Evolutionary conservation across 768 basidiomycete species (phyloP).

Genomic region (Atractiella rhizophila): DNA sequence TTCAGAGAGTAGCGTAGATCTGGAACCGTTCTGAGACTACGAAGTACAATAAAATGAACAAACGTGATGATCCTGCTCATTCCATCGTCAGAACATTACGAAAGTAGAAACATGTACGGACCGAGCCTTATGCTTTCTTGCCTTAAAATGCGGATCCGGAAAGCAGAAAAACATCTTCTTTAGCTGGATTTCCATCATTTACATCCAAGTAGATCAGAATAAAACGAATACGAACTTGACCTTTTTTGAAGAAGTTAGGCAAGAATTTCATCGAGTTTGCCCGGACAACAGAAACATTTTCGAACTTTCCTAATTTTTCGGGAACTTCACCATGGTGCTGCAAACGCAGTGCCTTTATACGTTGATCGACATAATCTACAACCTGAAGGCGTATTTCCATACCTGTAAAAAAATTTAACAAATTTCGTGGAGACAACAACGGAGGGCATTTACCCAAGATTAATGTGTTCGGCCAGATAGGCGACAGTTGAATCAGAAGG

Average conservation of each 20-base stretch:
- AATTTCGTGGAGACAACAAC: not conserved
- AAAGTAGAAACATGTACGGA: no score
- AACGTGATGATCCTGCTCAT: conserved; percentile 1
- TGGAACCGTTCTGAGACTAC: conserved; percentile 7
- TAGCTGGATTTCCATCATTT: conserved; percentile 23
- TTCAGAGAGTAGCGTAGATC: conserved; percentile 79
- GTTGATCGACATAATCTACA: conserved; percentile 81
- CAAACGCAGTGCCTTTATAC: conserved; percentile 73
- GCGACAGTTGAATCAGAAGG: conserved; percentile 62
- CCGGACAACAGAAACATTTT: conserved; percentile 24
- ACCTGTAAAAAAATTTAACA: conserved; percentile 29
- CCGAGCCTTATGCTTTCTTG: conserved; percentile 94
- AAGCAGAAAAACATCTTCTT: conserved; percentile 91
- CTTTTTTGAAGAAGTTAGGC: conserved; percentile 78
- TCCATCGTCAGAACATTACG: no score
- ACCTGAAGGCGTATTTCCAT: conserved; percentile 95
- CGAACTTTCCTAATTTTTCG: conserved; percentile 1
- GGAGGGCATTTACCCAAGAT: conserved; percentile 48
- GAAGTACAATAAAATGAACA: not conserved
- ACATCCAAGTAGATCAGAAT: not conserved
- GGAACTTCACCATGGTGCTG: conserved; percentile 14
- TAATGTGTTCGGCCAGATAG: conserved; percentile 65
- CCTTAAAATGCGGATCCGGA: conserved; percentile 96
- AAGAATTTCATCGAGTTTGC: conserved; percentile 98
- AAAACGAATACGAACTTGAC: conserved; percentile 29